Base-by-base conservation (phyloP, 1,284 basidiomycete species). In the Gomphus sp. region DNA sequence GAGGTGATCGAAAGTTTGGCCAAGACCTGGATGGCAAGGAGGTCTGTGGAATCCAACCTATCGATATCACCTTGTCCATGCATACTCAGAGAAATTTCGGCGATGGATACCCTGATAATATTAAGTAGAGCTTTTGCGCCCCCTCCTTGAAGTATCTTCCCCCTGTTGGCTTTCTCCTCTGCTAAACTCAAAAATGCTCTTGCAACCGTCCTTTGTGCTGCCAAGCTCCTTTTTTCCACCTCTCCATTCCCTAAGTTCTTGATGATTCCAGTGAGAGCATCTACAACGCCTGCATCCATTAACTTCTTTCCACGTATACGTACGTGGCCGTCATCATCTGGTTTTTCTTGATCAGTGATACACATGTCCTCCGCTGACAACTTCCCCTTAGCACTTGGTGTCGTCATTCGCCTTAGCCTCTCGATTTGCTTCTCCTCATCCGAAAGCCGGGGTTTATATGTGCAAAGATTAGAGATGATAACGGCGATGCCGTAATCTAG, bases 1-100 rank as follows among this genome's bases (percentile, higher is more conserved):
- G 92, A 80, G 0, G 95, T 95, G 66, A 99, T 98, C 54, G 91
- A 78, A 36, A 99, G 83, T 68, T 97, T 98, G 10, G 94, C 91
- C 14, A 98, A 75, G 0, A 93, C 94, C 70, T 98, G 96, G 34
- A 92, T 80, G 0, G 91, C 78, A 11, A 82, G 76, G 7, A 96
- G 74, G 59, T 81, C 78, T 4, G 73, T 67, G n/a, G 71, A 65
- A 55, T 81, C 77, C 39, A 80, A 64, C 44, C 68, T 67, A 28
- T 66, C 64, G 28, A 62, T 61, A 4, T 69, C 60, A 18, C 73
- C 63, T 5, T 72, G 64, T 1, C 54, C 39, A 31, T 55, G 37
- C 12, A n/a, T 18, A 4, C 31, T 14, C 12, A 31, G 48, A 14
- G 47, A 36, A 28, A 56, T 8, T 9, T 44, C 55, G 34, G 62